A percentile compares a stretch with the other conserved stretches of the same genome.
These are phyloP conservation scores for Ramaria sp. DNA, from an alignment of 768 basidiomycete genomes.

Conservation along the genomic window DNA sequence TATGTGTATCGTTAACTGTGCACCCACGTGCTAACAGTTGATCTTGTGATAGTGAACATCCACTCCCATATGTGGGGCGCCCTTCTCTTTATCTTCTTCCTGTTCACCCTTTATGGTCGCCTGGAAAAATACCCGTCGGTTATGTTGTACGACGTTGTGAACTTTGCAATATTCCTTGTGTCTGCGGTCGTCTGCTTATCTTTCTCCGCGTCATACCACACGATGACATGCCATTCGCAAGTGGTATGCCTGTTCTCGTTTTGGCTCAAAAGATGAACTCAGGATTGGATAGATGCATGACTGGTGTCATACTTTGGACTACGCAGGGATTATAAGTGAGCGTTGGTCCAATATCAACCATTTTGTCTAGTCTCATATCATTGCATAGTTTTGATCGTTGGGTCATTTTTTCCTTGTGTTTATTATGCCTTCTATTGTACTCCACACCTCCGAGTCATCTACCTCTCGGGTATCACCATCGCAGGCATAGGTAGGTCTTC, in stretches of 20 bases:
- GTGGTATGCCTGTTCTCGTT: constrained; percentile 31
- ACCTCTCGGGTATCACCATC: constrained; percentile 39
- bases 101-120: constrained; percentile 44
- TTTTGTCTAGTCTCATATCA: constrained; percentile 7
- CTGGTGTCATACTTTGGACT: constrained; percentile 35
- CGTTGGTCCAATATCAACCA: constrained; percentile 7
- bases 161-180: constrained; percentile 53
- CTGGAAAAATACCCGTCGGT: constrained; percentile 40
- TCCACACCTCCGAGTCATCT: constrained; percentile 38
- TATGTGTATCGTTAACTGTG: constrained; percentile 18
- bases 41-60: constrained; percentile 57
- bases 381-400: constrained; percentile 49
- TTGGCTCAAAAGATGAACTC: background rate
- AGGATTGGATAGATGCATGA: background rate
- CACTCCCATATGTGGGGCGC: constrained; percentile 73
- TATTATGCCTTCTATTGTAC: constrained; percentile 75
- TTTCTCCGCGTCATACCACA: constrained; percentile 67
- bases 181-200: constrained; percentile 67
- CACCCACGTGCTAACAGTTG: constrained; percentile 8
- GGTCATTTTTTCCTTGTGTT: constrained; percentile 67
- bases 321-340: constrained; percentile 68
- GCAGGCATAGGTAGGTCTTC: constrained; percentile 46
- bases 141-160: constrained; percentile 50
- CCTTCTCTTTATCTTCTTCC: constrained; percentile 45
- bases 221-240: constrained; percentile 60